Base-by-base conservation (phyloP, 1,284 basidiomycete genomes). In the Tilletiopsis washingtonensis region DNA sequence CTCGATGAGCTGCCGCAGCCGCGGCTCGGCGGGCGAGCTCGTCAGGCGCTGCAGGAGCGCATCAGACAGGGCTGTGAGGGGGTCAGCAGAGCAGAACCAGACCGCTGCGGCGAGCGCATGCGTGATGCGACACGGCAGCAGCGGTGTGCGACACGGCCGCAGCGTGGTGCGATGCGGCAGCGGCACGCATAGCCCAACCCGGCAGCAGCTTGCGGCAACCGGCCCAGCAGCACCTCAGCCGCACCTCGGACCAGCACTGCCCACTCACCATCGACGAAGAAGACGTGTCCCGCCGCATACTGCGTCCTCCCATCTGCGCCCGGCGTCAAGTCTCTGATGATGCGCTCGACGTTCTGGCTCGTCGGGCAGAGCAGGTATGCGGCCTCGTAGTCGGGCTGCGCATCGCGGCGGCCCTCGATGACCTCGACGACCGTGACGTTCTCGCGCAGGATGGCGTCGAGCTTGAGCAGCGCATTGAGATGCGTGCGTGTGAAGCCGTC, bases 351-450 rank as follows among this genome's bases (percentile, higher is more conserved):
- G 73, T 98, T 98, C 76, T 90, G 86, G 3, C 82, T 83, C 1
- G 94, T 98, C 12, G 94, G 88, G 79, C 91, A 93, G 55, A 98
- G 78, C 56, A 98, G 77, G 75, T 98, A 98, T 65, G 57, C 59
- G 6, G 70, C 67, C 45, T 73, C 70, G 47, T 62, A 64, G 7
- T 45, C 44, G 3, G 67, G 48, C 46, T 68, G 57, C 0, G 63
- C 40, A 14, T 61, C 54, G 9, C 40, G 38, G n/a, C 61, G 50
- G n/a, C 52, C 37, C 46, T 73, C 69, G 25, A 73, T 69, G 49
- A 61, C 65, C 46, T 73, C 70, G 19, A 73, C 67, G 32, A 62
- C 54, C 21, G 69, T 61, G 19, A 71, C 67, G 25, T 69, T 69
- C 37, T 70, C 56, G 43, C 70, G 69, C 14, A 73, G 51, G 25